These are phyloP conservation scores for Amphibolis antarctica DNA, from an alignment of 106 monocot genomes.

Conservation along the genomic window DNA sequence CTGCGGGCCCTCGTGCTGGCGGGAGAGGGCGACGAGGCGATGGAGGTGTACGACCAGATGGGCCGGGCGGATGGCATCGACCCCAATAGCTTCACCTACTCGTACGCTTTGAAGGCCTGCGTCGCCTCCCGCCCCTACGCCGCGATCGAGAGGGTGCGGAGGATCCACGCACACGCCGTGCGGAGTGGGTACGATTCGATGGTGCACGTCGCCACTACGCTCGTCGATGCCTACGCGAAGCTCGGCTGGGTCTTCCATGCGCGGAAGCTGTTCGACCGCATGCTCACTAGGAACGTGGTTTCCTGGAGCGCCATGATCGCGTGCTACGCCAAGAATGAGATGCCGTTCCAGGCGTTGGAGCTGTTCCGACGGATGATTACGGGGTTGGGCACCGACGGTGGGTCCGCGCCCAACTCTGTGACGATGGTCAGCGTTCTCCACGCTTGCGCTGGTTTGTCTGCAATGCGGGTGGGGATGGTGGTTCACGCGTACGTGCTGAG, in stretches of 20 bases:
- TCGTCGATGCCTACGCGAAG: slow-evolving; percentile 72
- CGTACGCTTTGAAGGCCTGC: slow-evolving; percentile 65
- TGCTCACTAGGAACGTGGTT: slow-evolving; percentile 51
- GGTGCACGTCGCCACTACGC: slow-evolving; percentile 62
- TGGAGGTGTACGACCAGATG: slow-evolving; percentile 41
- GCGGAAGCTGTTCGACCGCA: slow-evolving; percentile 45
- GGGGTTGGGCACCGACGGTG: background rate
- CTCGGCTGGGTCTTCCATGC: slow-evolving; percentile 30
- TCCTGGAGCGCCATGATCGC: slow-evolving; percentile 87
- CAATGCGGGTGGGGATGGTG: slow-evolving; percentile 45
- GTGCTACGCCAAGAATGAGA: slow-evolving; percentile 62
- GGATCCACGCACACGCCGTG: slow-evolving; percentile 44
- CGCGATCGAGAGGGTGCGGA: slow-evolving; percentile 22
- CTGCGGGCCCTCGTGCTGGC: slow-evolving; percentile 42
- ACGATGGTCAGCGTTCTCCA: slow-evolving; percentile 72
- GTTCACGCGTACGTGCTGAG: slow-evolving; percentile 59
- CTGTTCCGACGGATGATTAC: slow-evolving; percentile 61
- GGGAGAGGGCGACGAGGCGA: slow-evolving; percentile 37
- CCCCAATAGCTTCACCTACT: slow-evolving; percentile 60
- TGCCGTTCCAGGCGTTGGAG: slow-evolving; percentile 38
- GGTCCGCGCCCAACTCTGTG: slow-evolving; percentile 41
- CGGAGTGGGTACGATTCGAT: slow-evolving; percentile 25
- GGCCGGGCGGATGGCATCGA: slow-evolving; percentile 11
- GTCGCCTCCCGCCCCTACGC: slow-evolving; percentile 7
- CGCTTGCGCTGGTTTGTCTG: slow-evolving; percentile 61